These are phyloP conservation scores for Aquilaria agallochum DNA, from an alignment of 441 rosid genomes.

Conservation along the genomic window DNA sequence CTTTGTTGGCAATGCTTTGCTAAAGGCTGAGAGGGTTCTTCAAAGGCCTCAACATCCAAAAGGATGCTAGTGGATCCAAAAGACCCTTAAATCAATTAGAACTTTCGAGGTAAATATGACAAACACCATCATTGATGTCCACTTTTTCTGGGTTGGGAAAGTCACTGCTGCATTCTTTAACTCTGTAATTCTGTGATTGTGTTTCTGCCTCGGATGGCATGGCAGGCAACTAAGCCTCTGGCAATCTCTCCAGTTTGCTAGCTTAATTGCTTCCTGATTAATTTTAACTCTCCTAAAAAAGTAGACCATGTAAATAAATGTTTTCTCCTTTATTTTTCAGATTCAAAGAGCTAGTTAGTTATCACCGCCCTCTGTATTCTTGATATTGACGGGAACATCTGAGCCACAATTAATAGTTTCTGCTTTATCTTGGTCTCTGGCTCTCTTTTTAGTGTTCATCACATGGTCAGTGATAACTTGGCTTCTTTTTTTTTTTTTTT, in stretches of 20 bases:
- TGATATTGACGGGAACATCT: no score
- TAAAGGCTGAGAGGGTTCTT: constrained; percentile 39
- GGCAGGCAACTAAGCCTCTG: constrained; percentile 12
- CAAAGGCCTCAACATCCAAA: constrained; percentile 40
- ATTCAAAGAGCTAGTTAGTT: no score
- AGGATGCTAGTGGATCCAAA: constrained; percentile 52
- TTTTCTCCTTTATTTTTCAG: no score
- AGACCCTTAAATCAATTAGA: constrained; percentile 27
- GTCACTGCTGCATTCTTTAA: constrained; percentile 58
- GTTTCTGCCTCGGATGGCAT: constrained; percentile 11
- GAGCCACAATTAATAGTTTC: no score
- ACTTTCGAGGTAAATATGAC: constrained; percentile 43
- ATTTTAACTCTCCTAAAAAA: no score
- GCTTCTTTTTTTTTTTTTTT: no score
- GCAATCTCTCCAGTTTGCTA: constrained; percentile 31
- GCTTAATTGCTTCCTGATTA: no score
- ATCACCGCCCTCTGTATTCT: no score
- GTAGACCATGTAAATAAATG: no score
- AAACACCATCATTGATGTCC: constrained; percentile 41
- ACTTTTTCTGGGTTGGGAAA: constrained; percentile 51
- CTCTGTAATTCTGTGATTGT: constrained; percentile 21
- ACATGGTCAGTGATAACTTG: no score
- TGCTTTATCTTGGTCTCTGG: no score
- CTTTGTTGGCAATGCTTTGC: background rate
- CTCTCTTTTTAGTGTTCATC: no score